Base-by-base conservation (phyloP, 2,329 filamentous ascomycete genomes). In the Daldinia sp. region DNA sequence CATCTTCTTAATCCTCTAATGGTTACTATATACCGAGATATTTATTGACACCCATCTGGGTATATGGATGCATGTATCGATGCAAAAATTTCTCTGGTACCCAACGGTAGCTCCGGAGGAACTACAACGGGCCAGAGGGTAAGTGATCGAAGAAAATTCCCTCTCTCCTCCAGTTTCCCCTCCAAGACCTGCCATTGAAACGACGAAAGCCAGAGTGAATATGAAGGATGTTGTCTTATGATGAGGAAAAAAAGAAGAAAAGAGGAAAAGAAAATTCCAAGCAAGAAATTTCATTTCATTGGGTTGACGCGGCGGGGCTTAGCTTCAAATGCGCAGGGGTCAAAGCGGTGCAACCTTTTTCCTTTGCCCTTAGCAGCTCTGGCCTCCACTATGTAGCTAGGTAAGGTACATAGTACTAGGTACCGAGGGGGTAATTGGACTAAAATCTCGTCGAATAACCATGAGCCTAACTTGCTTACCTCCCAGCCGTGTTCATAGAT, bases 121-220 rank as follows among this genome's bases (percentile, higher is more conserved):
- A 55, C 70, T 55, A 61, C 64, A 68, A 70, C 71, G 77, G 81
- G 81, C 79, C 79, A 77, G 80, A 86, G 83, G 83, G 83, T 87
- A 87, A 87, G 84, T 81, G 73, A 73, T 76, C 79, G 82, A 83
- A 81, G 77, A 69, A 68, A 68, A 77, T 74, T 79, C 70, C 68
- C 17, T 87, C 86, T 89, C 71, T 85, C 86, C 85, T 85, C 82
- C 85, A 84, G 76, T 88, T 89, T 89, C 87, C 87, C 87, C 86
- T 89, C 87, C 84, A 83, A 79, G 79, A 78, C 79, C 80, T 83
- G 81, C 80, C 84, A 86, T 82, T 79, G 83, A 77, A 29, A 75
- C 9, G 75, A 80, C 80, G 76, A 80, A 83, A 85, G 81, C 81
- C 82, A 86, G 86, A 89, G 86, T 88, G 86, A 88, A 89, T 89